Conservation (phyloP, 345 rosid species). For the Camelina laxa region DNA sequence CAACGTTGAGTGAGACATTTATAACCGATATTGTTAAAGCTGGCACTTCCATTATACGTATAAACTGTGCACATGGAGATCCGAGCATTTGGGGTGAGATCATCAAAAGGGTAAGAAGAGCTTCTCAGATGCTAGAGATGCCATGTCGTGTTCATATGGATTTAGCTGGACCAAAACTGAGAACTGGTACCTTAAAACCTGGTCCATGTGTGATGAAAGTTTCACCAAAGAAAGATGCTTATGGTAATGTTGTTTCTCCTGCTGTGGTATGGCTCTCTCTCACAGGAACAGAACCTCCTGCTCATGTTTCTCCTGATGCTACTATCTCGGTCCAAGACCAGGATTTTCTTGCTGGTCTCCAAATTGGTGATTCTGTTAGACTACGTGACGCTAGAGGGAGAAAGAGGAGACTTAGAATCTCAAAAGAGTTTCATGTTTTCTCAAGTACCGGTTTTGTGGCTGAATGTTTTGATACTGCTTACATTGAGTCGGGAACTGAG, state of each 20-base stretch:
- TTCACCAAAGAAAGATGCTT: constrained; percentile 61
- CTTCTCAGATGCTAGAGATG: constrained; percentile 62
- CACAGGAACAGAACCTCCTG: constrained; percentile 57
- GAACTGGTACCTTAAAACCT: constrained; percentile 58
- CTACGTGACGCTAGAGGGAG: constrained; percentile 64
- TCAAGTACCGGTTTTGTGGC: constrained; percentile 61
- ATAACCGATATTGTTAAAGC: constrained; percentile 55
- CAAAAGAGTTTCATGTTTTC: constrained; percentile 53
- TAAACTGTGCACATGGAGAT: constrained; percentile 76
- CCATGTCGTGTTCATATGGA: constrained; percentile 78
- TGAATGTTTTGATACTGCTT: constrained; percentile 61
- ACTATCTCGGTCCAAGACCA: constrained; percentile 51
- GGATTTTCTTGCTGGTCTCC: constrained; percentile 51
- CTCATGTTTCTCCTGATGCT: constrained; percentile 61
- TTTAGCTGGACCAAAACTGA: constrained; percentile 79
- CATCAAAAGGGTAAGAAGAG: constrained; percentile 57
- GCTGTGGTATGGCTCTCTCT: constrained; percentile 67
- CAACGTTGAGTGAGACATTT: constrained; percentile 54
- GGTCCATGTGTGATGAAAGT: constrained; percentile 69
- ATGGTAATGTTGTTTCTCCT: constrained; percentile 57
- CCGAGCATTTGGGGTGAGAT: constrained; percentile 66
- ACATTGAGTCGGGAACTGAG: constrained; percentile 61
- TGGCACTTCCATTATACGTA: constrained; percentile 61
- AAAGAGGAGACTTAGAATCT: constrained; percentile 56
- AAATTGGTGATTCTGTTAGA: constrained; percentile 56